phyloP scores from a whole-genome alignment of 2,329 filamentous ascomycete genomes.

The Botrytis sinoallii region DNA sequence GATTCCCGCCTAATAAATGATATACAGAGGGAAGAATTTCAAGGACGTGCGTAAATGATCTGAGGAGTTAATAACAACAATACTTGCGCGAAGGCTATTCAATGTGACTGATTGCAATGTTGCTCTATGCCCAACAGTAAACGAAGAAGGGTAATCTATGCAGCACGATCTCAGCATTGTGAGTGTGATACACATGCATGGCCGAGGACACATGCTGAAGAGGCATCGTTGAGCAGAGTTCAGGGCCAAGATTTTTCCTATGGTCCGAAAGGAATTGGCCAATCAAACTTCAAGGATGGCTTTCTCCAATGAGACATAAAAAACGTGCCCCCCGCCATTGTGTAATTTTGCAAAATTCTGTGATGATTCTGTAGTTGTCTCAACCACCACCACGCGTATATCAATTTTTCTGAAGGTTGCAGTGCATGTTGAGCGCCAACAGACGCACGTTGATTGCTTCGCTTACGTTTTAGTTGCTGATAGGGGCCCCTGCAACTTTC shows the following conservation, averaged over 20 bases:
- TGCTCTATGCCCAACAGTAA: background rate
- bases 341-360: background rate
- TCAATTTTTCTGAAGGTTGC: constrained; percentile 10
- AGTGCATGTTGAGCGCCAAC: constrained; percentile 12
- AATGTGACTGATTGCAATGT: background rate
- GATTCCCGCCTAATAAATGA: constrained; percentile 1
- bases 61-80: background rate
- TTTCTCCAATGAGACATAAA: constrained; percentile 9
- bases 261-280: constrained; percentile 14
- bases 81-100: background rate
- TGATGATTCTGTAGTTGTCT: constrained; percentile 4
- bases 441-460: constrained; percentile 19
- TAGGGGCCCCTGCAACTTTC: constrained; percentile 7
- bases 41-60: background rate
- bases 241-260: constrained; percentile 14
- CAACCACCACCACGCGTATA: constrained; percentile 7
- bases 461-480: constrained; percentile 11
- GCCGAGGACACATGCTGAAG: constrained; percentile 1
- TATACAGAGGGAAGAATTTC: constrained; percentile 7
- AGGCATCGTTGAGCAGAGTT: constrained; percentile 2
- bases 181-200: constrained; percentile 16
- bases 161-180: background rate
- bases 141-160: background rate
- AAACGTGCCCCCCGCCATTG: constrained; percentile 17
- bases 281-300: constrained; percentile 9